phyloP scores from a whole-genome alignment of 805 yeast genomes.

The Saturnispora quitensis region DNA sequence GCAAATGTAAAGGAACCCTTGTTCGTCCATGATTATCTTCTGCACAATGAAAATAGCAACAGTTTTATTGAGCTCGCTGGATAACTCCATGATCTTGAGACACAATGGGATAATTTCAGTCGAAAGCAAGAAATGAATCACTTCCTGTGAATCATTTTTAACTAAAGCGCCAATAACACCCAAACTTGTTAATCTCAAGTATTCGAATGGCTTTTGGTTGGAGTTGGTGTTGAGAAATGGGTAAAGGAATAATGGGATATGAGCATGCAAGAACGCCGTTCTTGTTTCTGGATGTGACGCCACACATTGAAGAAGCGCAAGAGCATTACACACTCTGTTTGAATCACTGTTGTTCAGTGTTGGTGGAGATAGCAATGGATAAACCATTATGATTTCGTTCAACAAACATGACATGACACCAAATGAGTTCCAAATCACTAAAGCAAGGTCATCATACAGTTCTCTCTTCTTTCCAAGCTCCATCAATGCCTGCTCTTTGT shows the following conservation, averaged over 20 bases:
- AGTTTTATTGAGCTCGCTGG: slow-evolving; percentile 88
- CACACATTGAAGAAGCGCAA: slow-evolving; percentile 90
- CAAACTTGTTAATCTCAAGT: slow-evolving; percentile 80
- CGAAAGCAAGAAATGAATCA: slow-evolving; percentile 81
- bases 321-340: slow-evolving; percentile 90
- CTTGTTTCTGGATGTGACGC: slow-evolving; percentile 93
- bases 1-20: slow-evolving; percentile 85
- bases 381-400: slow-evolving; percentile 84
- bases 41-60: slow-evolving; percentile 96
- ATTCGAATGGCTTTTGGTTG: slow-evolving; percentile 88
- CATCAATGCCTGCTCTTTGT: slow-evolving; percentile 84
- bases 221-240: slow-evolving; percentile 91
- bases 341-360: slow-evolving; percentile 76
- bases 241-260: slow-evolving; percentile 83
- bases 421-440: slow-evolving; percentile 90
- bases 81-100: slow-evolving; percentile 88
- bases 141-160: slow-evolving; percentile 92
- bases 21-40: slow-evolving; percentile 84
- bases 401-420: slow-evolving; percentile 91
- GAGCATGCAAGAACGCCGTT: slow-evolving; percentile 75
- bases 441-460: slow-evolving; percentile 86
- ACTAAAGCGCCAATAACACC: slow-evolving; percentile 97
- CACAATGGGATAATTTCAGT: slow-evolving; percentile 96
- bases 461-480: slow-evolving; percentile 93
- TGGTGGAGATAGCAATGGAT: slow-evolving; percentile 85